phyloP scores from a whole-genome alignment of 768 basidiomycete genomes.

The Calocera cornea region DNA sequence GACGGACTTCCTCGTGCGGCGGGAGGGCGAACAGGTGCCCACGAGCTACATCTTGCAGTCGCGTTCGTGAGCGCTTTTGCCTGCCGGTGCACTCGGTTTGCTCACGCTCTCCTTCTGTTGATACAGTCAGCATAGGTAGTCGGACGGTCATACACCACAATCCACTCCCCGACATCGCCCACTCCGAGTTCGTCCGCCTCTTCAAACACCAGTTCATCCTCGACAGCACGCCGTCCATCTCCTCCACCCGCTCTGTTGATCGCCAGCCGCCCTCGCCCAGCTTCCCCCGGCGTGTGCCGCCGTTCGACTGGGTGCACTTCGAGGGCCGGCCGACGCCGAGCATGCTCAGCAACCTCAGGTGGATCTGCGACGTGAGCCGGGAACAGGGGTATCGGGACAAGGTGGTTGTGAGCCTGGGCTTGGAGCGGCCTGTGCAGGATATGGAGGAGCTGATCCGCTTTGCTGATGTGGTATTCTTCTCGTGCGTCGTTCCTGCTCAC shows the following conservation, averaged over 20 bases:
- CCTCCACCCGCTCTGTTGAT: constrained; percentile 36
- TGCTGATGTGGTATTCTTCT: constrained; percentile 67
- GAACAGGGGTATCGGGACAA: constrained; percentile 74
- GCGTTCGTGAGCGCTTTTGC: constrained; percentile 29
- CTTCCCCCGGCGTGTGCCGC: constrained; percentile 24
- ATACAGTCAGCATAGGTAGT: constrained; percentile 40
- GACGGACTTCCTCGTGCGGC: constrained; percentile 60
- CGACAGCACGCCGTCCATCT: constrained; percentile 22
- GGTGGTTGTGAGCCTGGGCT: constrained; percentile 69
- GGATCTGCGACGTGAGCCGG: constrained; percentile 65
- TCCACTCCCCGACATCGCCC: constrained; percentile 71
- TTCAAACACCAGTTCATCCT: constrained; percentile 31
- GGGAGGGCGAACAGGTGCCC: constrained; percentile 59
- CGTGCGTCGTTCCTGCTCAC: constrained; percentile 13
- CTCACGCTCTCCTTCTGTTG: not conserved
- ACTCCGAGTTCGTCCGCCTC: constrained; percentile 71
- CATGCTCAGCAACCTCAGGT: constrained; percentile 62
- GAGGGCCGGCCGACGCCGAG: constrained; percentile 71
- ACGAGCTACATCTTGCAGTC: constrained; percentile 71
- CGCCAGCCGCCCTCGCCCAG: not conserved
- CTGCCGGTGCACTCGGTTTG: not conserved
- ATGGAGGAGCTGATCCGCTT: constrained; percentile 75
- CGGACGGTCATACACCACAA: constrained; percentile 76
- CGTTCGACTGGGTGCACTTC: constrained; percentile 78
- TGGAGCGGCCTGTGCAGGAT: constrained; percentile 62